Evolutionary conservation across 352 stramenopile species (phyloP).

Genomic region (Phytophthora vignae): DNA sequence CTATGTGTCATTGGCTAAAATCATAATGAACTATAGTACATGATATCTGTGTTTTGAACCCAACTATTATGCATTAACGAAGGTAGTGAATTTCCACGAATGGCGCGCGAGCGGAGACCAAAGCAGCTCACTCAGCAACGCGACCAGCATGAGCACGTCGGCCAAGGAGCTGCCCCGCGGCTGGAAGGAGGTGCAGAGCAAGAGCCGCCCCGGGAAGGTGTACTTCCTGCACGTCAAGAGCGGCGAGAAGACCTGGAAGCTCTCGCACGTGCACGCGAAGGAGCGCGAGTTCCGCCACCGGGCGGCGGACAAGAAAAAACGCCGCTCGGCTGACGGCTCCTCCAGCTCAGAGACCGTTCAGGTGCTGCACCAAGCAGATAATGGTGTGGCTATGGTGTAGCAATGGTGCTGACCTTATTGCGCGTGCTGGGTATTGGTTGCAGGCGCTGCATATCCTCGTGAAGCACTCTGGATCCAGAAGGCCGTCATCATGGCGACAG

Average conservation of each 20-base stretch:
- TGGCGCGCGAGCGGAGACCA: not conserved
- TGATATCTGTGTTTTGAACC: not conserved
- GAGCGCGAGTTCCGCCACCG: conserved; percentile 79
- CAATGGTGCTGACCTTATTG: not conserved
- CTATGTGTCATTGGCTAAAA: too few species aligned
- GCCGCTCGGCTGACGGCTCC: conserved; percentile 22
- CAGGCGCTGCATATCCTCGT: conserved; percentile 89
- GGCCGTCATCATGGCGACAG: conserved; percentile 89
- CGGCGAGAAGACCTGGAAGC: conserved; percentile 90
- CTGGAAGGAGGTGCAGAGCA: conserved; percentile 91
- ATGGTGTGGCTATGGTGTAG: not conserved
- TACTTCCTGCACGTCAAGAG: conserved; percentile 89
- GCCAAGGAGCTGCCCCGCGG: conserved; percentile 77
- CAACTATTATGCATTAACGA: not conserved
- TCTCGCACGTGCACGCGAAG: conserved; percentile 85
- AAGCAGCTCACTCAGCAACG: not conserved
- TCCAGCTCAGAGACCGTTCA: conserved; percentile 57
- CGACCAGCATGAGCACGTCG: conserved; percentile 45
- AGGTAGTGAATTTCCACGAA: conserved; percentile 3
- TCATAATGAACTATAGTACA: not conserved
- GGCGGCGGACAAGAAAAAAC: conserved; percentile 43
- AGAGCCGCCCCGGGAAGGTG: conserved; percentile 82
- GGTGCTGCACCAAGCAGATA: conserved; percentile 4
- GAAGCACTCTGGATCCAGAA: conserved; percentile 85
- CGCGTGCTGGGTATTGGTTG: not conserved